Evolutionary conservation across 129 eudicot species (phyloP).

Genomic region (Ambrosia artemisiifolia): DNA sequence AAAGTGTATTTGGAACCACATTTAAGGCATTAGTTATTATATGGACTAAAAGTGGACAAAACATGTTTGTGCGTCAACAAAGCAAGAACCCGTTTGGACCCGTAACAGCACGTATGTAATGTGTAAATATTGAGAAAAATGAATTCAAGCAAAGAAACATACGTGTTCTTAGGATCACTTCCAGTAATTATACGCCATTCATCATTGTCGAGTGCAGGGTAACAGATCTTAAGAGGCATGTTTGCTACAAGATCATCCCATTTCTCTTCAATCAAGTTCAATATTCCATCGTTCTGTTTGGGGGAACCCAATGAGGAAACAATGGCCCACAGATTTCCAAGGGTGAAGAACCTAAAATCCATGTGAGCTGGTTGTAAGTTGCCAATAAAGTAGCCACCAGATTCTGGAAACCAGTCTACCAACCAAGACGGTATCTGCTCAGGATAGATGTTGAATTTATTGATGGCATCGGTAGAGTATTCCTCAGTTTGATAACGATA

Average conservation of each 20-base stretch:
- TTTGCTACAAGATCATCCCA: constrained; percentile 78
- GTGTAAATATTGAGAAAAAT: constrained; percentile 5
- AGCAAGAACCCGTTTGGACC: background rate
- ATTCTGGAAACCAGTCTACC: constrained; percentile 83
- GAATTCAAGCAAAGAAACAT: background rate
- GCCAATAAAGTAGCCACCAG: constrained; percentile 81
- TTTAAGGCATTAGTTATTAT: background rate
- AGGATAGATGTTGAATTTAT: constrained; percentile 87
- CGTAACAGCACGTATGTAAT: no score
- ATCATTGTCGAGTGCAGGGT: constrained; percentile 75
- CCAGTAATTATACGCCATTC: constrained; percentile 96
- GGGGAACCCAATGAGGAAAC: constrained; percentile 77
- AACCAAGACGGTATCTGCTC: constrained; percentile 92
- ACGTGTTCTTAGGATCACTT: constrained; percentile 97
- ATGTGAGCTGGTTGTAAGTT: constrained; percentile 91
- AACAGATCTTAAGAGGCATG: constrained; percentile 92
- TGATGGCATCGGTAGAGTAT: constrained; percentile 80
- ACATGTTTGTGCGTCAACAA: background rate
- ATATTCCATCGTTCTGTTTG: constrained; percentile 61
- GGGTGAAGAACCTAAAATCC: constrained; percentile 91
- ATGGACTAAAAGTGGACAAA: background rate
- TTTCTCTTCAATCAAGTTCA: constrained; percentile 74
- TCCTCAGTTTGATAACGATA: constrained; percentile 90
- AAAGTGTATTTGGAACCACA: background rate
- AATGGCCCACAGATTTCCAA: constrained; percentile 82